A percentile compares a stretch with the other conserved stretches of the same genome.
Evolutionary conservation across 768 basidiomycete species (phyloP).

Genomic region (Chalciporus sphaerocephalus): DNA sequence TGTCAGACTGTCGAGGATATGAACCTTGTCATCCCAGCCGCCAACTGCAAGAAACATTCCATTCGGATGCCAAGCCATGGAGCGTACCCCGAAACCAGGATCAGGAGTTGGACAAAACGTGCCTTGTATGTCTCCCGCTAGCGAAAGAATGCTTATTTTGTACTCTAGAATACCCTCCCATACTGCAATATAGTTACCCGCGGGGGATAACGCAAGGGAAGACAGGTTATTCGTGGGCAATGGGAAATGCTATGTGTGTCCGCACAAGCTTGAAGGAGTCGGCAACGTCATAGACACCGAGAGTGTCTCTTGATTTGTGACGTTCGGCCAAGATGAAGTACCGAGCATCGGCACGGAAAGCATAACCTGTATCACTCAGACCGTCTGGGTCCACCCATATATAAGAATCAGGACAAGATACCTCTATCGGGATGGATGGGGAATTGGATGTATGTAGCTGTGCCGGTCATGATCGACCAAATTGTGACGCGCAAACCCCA

Average conservation of each 20-base stretch:
- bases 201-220: slow-evolving; percentile 72
- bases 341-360: slow-evolving; percentile 74
- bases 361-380: slow-evolving; percentile 55
- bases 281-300: slow-evolving; percentile 77
- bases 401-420: slow-evolving; percentile 23
- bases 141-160: slow-evolving; percentile 65
- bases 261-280: slow-evolving; percentile 69
- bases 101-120: slow-evolving; percentile 71
- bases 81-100: slow-evolving; percentile 79
- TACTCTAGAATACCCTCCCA: slow-evolving; percentile 92
- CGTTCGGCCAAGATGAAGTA: slow-evolving; percentile 86
- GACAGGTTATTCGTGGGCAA: slow-evolving; percentile 70
- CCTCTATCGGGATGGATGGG: slow-evolving; percentile 80
- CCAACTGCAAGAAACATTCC: slow-evolving; percentile 77
- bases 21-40: slow-evolving; percentile 88
- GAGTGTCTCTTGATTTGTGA: slow-evolving; percentile 83
- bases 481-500: slow-evolving; percentile 85
- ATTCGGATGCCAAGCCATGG: slow-evolving; percentile 80
- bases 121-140: slow-evolving; percentile 59
- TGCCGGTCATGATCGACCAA: slow-evolving; percentile 75
- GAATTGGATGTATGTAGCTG: slow-evolving; percentile 80
- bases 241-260: slow-evolving; percentile 65
- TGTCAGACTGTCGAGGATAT: slow-evolving; percentile 69
- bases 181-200: slow-evolving; percentile 67
- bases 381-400: not conserved